Percentiles rank a stretch among this genome's conserved stretches.
Conservation (phyloP, 768 basidiomycete species). For the Rhodotorula taiwanensis region DNA sequence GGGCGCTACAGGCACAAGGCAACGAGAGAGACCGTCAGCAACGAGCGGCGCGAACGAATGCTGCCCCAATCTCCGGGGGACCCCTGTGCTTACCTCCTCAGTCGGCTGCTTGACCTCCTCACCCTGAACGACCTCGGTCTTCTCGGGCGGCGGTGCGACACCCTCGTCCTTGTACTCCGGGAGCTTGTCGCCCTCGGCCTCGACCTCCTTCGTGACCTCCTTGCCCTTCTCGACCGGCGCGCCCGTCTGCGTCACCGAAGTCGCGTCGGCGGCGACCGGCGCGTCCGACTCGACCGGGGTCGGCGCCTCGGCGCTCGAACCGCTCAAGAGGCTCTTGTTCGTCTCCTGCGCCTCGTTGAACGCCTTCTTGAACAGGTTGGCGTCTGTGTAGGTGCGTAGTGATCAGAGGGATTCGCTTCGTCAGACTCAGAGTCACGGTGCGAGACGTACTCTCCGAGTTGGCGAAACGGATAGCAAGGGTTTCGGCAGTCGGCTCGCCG, state of each 20-base stretch:
- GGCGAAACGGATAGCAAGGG: conserved; percentile 94
- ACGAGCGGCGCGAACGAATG: too few species aligned
- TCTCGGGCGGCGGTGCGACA: conserved; percentile 23
- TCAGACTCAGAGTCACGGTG: conserved; percentile 11
- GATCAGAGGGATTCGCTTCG: neutral
- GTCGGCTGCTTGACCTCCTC: conserved; percentile 31
- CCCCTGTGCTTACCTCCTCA: conserved; percentile 19
- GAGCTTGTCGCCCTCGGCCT: conserved; percentile 16
- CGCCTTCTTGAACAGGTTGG: conserved; percentile 74
- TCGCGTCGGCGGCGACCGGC: conserved; percentile 37
- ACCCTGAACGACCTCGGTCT: conserved; percentile 27
- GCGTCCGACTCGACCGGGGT: conserved; percentile 42
- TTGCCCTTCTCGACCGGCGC: conserved; percentile 32
- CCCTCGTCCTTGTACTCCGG: conserved; percentile 29
- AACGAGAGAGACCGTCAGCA: neutral
- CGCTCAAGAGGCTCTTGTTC: conserved; percentile 53
- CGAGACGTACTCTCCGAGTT: conserved; percentile 79
- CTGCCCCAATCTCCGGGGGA: too few species aligned
- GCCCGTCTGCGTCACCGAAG: conserved; percentile 24
- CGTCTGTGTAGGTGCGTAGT: conserved; percentile 61
- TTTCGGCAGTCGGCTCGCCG: conserved; percentile 79
- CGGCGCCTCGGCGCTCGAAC: conserved; percentile 53
- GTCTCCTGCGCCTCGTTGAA: conserved; percentile 49
- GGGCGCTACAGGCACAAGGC: conserved; percentile 5
- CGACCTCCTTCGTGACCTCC: conserved; percentile 17